Conservation (phyloP, 495 filamentous ascomycete species). For the Cairneyella variabilis region DNA sequence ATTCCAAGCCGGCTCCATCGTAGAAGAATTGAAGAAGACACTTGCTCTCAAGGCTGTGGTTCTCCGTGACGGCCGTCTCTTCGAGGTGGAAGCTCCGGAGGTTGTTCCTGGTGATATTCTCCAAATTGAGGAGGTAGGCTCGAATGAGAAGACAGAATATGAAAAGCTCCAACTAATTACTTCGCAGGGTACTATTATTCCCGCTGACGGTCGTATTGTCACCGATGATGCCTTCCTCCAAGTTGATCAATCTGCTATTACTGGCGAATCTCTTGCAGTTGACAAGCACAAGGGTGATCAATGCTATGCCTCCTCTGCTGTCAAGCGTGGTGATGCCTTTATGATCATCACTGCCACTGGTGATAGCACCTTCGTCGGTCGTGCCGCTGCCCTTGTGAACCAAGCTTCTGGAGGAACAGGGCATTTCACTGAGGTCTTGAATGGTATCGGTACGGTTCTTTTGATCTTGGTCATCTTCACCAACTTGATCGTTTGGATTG, state of each 20-base stretch:
- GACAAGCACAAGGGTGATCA: constrained; percentile 77
- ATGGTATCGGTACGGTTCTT: constrained; percentile 79
- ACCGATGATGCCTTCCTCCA: constrained; percentile 78
- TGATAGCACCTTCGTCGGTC: constrained; percentile 85
- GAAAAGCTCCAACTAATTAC: neutral
- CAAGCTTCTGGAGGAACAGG: constrained; percentile 65
- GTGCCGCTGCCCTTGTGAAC: constrained; percentile 79
- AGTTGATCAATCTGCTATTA: constrained; percentile 89
- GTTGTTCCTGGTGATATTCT: constrained; percentile 91
- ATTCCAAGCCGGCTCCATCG: constrained; percentile 84
- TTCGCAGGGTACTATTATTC: constrained; percentile 72
- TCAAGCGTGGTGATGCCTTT: constrained; percentile 85
- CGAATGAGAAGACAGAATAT: neutral
- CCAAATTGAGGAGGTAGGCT: constrained; percentile 69
- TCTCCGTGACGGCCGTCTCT: constrained; percentile 67
- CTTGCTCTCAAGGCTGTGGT: constrained; percentile 83
- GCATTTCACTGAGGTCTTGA: constrained; percentile 87
- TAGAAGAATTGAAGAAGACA: constrained; percentile 88
- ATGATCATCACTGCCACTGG: constrained; percentile 79
- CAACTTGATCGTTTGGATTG: constrained; percentile 78
- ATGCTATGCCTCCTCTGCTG: constrained; percentile 78
- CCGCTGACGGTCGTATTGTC: constrained; percentile 82
- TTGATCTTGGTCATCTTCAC: constrained; percentile 77
- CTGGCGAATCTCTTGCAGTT: constrained; percentile 88
- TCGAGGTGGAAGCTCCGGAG: constrained; percentile 70